Base-by-base conservation (phyloP, 768 basidiomycete genomes). In the Peribolospora kevripleyi region DNA sequence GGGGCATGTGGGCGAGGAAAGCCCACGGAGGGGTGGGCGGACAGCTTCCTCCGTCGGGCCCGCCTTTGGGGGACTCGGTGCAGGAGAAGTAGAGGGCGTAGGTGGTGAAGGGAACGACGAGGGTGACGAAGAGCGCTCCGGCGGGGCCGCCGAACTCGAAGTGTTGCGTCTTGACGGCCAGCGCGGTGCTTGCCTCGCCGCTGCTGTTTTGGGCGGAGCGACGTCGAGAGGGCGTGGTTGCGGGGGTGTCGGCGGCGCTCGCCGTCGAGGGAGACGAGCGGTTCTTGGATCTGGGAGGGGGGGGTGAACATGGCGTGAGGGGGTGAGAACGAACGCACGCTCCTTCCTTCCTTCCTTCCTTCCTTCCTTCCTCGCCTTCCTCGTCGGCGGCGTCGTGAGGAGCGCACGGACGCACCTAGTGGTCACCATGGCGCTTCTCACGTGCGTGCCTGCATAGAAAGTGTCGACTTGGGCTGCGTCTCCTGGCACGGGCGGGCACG, bases 81-180 rank as follows among this genome's bases (percentile, higher is more conserved):
- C 82, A 85, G 37, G 73, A 75, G 65, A 81, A 85, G 67, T 76
- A 84, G 55, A 90, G 75, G 0, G 73, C 73, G 63, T 90, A 88
- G 9, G 77, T 73, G 61, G 77, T 67, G 62, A 75, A 62, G 4
- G 87, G 85, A 8, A 86, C 81, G 10, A 74, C 74, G 46, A 84
- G 52, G 3, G 78, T 76, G 60, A 90, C 61, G 38, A 54, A 50
- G n/a, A 64, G 42, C 0, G 86, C 82, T 3, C 85, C 85, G 4
- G 74, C 75, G 3, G 84, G 84, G 0, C 85, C 85, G 48, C 83
- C 65, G 64, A 90, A 90, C 64, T 90, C 86, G 67, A 81, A 87
- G 47, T 70, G 65, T 0, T 71, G 77, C 42, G 85, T 81, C 52
- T 72, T 73, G 0, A 83, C 84, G 13, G 57, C 54, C 4, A 61